These are phyloP conservation scores for Termitomyces sp. DNA, from an alignment of 768 basidiomycete species.

Conservation along the genomic window DNA sequence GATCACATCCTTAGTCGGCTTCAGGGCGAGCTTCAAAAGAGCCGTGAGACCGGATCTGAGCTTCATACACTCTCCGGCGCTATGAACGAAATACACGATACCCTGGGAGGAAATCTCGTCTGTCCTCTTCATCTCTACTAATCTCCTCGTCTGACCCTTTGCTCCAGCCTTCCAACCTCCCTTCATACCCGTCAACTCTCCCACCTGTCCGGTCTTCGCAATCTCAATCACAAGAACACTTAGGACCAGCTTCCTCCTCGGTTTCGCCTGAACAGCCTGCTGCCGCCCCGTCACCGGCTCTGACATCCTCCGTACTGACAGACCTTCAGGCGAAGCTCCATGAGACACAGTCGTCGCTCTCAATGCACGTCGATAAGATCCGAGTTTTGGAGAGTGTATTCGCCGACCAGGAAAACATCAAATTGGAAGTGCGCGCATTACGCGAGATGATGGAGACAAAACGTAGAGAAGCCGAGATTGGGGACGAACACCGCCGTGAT, in stretches of 20 bases:
- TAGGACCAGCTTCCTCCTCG: constrained; percentile 13
- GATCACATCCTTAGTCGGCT: constrained; percentile 87
- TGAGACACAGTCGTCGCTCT: constrained; percentile 77
- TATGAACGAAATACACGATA: constrained; percentile 91
- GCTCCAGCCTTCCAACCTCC: constrained; percentile 50
- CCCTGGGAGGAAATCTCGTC: constrained; percentile 78
- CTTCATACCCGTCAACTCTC: constrained; percentile 57
- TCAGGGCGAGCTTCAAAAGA: constrained; percentile 93
- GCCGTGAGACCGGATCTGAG: constrained; percentile 87
- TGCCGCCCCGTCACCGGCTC: constrained; percentile 16
- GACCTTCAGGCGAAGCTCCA: constrained; percentile 79
- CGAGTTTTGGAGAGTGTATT: constrained; percentile 77
- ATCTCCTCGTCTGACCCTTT: background rate
- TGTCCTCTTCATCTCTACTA: constrained; percentile 21
- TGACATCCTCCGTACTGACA: constrained; percentile 27
- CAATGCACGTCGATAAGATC: constrained; percentile 75
- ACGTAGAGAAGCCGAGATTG: constrained; percentile 35
- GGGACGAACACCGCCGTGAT: constrained; percentile 12
- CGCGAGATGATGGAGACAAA: constrained; percentile 68
- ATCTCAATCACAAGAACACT: constrained; percentile 19
- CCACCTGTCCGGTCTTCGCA: constrained; percentile 51
- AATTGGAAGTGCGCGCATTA: constrained; percentile 68
- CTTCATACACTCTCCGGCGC: constrained; percentile 68
- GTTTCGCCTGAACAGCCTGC: constrained; percentile 16
- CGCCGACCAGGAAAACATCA: constrained; percentile 79